Percentiles rank a stretch among this genome's conserved stretches.
These are phyloP conservation scores for Ustilago xerochloae DNA, from an alignment of 1,284 basidiomycete genomes.

Conservation along the genomic window DNA sequence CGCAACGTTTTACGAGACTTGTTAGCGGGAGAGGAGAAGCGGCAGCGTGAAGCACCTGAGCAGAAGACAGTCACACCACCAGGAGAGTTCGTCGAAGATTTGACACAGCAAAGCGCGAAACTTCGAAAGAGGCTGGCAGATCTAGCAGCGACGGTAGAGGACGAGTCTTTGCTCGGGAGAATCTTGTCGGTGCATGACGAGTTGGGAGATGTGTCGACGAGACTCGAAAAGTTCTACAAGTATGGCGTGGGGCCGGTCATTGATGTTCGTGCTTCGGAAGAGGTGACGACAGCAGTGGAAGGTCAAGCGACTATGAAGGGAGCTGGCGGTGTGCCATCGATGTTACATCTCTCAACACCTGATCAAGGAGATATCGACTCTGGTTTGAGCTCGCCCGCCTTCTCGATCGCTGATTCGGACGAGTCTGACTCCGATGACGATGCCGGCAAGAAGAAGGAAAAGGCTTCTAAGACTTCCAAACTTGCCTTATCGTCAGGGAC, in stretches of 20 bases:
- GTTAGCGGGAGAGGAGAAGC: conserved; percentile 45
- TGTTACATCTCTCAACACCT: conserved; percentile 22
- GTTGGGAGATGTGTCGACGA: conserved; percentile 40
- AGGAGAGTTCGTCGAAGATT: conserved; percentile 51
- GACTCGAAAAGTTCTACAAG: conserved; percentile 43
- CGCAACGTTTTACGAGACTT: conserved; percentile 44
- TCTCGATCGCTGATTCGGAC: conserved; percentile 59
- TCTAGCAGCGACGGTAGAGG: conserved; percentile 28
- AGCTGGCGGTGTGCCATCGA: background rate
- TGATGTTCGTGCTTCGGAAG: conserved; percentile 1
- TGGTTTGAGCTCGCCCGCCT: conserved; percentile 47
- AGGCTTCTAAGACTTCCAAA: background rate
- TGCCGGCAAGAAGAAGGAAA: background rate
- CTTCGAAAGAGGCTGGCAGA: conserved; percentile 33
- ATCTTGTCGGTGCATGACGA: conserved; percentile 54
- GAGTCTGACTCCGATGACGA: conserved; percentile 40
- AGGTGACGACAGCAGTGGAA: background rate
- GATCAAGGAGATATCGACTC: conserved; percentile 29
- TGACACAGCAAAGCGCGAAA: conserved; percentile 44
- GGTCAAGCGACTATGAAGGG: no score
- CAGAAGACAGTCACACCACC: conserved; percentile 21
- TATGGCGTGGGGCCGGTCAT: conserved; percentile 15
- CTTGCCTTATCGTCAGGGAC: background rate
- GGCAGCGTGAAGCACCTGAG: conserved; percentile 35
- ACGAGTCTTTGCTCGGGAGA: conserved; percentile 26